Evolutionary conservation across 306 rosid species (phyloP).

Genomic region (Cucurbita maxima): DNA sequence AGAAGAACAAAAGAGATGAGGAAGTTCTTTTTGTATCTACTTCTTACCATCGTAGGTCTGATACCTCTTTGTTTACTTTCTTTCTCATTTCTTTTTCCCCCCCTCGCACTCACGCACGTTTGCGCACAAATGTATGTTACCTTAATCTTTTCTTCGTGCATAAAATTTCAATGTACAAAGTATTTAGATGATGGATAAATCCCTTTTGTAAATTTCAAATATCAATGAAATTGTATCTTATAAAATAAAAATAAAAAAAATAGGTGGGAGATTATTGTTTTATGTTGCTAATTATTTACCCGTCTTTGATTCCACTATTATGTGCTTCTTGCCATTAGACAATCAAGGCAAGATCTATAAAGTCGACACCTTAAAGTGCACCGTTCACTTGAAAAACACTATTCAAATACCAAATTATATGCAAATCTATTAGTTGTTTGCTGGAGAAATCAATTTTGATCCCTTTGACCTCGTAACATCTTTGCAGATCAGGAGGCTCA

Average conservation of each 20-base stretch:
- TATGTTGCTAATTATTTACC: no score
- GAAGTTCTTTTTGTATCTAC: not conserved
- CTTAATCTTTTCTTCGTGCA: no score
- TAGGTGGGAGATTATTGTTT: no score
- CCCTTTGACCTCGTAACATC: not conserved
- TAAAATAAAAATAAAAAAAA: no score
- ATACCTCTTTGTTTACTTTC: not conserved
- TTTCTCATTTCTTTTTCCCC: not conserved
- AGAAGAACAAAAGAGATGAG: not conserved
- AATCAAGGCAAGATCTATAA: not conserved
- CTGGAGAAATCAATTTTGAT: not conserved
- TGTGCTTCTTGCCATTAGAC: no score
- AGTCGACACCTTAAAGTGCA: not conserved
- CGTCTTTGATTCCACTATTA: no score
- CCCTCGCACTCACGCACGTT: no score
- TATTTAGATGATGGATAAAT: no score
- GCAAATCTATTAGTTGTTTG: not conserved
- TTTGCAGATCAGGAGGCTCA: conserved; percentile 34
- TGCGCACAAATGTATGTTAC: no score
- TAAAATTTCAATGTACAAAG: no score
- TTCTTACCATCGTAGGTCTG: not conserved
- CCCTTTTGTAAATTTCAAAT: no score
- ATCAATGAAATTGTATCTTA: no score
- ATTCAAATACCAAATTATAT: not conserved
- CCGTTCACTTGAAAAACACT: not conserved